Base-by-base conservation (phyloP, 2,329 filamentous ascomycete species). In the Mariannaea sp. region DNA sequence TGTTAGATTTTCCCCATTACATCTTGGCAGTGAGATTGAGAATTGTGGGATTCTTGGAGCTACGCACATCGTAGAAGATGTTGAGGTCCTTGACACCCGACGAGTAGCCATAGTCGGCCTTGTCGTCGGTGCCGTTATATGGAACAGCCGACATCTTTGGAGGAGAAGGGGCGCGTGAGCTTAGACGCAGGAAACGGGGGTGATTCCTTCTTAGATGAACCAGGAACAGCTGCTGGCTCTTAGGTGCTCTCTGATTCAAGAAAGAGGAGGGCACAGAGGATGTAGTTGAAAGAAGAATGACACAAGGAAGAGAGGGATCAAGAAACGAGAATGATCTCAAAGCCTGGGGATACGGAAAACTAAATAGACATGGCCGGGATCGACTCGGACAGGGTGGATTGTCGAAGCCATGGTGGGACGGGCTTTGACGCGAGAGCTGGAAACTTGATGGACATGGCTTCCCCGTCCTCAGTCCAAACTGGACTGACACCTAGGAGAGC, bases 1-100 rank as follows among this genome's bases (percentile, higher is more conserved):
- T 52, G 19, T 19, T 20, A 45, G 49, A 47, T 35, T 46, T 39
- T 1, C 16, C 5, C 3, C 1, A 12, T 19, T 3, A 5, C 7
- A 7, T 6, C 1, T 12, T 20, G 4, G 5, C 5, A 10, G 7
- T 41, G 32, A 12, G 14, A 40, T 26, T 13, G 9, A 32, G 13
- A 12, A 8, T 5, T 29, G 22, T 5, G 12, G n/a, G n/a, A n/a
- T n/a, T n/a, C n/a, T 9, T 3, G 13, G 13, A 9, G 14, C 6
- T 9, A 59, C 81, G 62, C 76, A 89, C 87, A 71, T 90, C 83
- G 75, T 96, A 96, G 74, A 84, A 95, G 65, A 92, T 76, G 73
- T 96, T 96, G 62, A 96, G 80, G 72, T 96, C 83, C 79, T 75
- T 85, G 75, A 75, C 71, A 9, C 63, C 68, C 47, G 71, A 67